Percentiles rank a stretch among this genome's conserved stretches.
These are phyloP conservation scores for Coemansia biformis DNA, from an alignment of 192 early-diverging fungal genomes.

Conservation along the genomic window DNA sequence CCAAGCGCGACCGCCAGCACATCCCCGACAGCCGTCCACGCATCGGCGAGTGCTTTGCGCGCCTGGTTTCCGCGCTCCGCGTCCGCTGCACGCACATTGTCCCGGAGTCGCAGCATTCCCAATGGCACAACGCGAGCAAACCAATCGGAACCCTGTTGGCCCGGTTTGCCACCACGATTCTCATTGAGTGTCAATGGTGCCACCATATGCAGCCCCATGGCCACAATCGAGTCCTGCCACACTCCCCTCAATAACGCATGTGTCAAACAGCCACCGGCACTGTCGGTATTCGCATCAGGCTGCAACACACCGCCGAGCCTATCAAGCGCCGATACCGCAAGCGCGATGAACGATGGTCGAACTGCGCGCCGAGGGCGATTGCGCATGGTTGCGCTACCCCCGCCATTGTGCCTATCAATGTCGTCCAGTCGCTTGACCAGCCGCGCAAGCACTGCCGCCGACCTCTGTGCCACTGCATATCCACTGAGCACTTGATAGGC, in stretches of 20 bases:
- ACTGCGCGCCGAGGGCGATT: no score
- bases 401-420: no score
- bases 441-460: no score
- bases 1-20: slow-evolving; percentile 15
- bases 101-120: slow-evolving; percentile 21
- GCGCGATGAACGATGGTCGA: no score
- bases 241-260: slow-evolving; percentile 17
- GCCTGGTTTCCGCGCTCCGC: slow-evolving; percentile 3
- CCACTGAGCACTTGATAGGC: no score
- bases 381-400: no score
- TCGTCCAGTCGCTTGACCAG: no score
- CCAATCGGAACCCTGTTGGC: slow-evolving; percentile 8
- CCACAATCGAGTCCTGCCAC: slow-evolving; percentile 29
- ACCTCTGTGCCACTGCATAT: no score
- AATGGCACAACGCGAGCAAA: slow-evolving; percentile 25
- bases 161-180: not conserved
- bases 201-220: slow-evolving; percentile 39
- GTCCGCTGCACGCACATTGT: not conserved
- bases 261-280: not conserved
- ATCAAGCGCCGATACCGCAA: no score
- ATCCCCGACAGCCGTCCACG: slow-evolving; percentile 27
- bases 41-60: slow-evolving; percentile 5
- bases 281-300: not conserved
- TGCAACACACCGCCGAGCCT: not conserved
- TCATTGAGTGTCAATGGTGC: not conserved